Percentiles rank a stretch among this genome's conserved stretches.
These are phyloP conservation scores for Hydrangea macrophylla DNA, from an alignment of 148 eudicot species.

Conservation along the genomic window DNA sequence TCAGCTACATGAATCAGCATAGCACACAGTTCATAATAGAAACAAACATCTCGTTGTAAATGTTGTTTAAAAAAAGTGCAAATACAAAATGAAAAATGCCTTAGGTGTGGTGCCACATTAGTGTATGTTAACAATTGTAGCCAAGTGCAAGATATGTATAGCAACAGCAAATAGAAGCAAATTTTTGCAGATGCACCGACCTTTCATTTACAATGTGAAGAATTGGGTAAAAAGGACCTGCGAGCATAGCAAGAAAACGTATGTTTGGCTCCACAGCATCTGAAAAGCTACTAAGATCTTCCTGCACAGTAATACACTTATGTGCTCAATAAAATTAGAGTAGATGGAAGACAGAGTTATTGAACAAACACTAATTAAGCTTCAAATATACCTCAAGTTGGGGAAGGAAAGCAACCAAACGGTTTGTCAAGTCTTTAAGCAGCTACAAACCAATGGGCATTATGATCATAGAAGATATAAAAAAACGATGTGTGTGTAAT, in stretches of 20 bases:
- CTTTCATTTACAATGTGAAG: slow-evolving; percentile 66
- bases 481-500: slow-evolving; percentile 10
- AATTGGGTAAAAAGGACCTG: slow-evolving; percentile 73
- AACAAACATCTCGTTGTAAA: too few relatives aligned
- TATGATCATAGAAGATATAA: slow-evolving; percentile 12
- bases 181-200: slow-evolving; percentile 23
- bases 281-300: slow-evolving; percentile 60
- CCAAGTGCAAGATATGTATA: slow-evolving; percentile 1
- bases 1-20: too few relatives aligned
- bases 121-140: too few relatives aligned
- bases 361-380: slow-evolving; percentile 6
- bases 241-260: slow-evolving; percentile 80
- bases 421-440: slow-evolving; percentile 76
- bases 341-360: neutral
- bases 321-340: slow-evolving; percentile 6
- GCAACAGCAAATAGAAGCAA: neutral
- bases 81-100: too few relatives aligned
- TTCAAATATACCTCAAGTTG: slow-evolving; percentile 64
- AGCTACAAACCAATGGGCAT: slow-evolving; percentile 51
- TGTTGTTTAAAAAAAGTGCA: too few relatives aligned
- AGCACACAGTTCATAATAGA: too few relatives aligned
- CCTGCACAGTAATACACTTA: slow-evolving; percentile 38
- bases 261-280: slow-evolving; percentile 57
- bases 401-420: slow-evolving; percentile 63
- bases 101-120: too few relatives aligned